Base-by-base conservation (phyloP, 2,329 filamentous ascomycete genomes). In the Stenocarpella maydis region DNA sequence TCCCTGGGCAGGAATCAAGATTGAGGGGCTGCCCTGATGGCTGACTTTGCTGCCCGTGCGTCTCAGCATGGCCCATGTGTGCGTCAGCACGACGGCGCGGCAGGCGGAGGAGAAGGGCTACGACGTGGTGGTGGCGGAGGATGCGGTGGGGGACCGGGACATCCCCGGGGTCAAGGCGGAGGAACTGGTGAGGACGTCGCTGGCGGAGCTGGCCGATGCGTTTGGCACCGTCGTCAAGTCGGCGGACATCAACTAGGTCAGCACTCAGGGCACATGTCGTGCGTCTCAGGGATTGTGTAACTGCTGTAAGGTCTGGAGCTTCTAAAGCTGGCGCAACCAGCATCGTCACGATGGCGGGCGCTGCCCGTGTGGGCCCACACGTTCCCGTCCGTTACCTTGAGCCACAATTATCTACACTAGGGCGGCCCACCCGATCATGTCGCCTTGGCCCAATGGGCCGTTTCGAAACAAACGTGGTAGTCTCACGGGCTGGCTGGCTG, bases 101-200 rank as follows among this genome's bases (percentile, higher is more conserved):
- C 85, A 89, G 61, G 91, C 82, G 1, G 82, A 80, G 5, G 86
- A 92, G 76, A 80, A 83, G 41, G 90, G 89, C 0, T 91, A 88
- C 74, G 89, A 92, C 75, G 85, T 91, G 28, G 67, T 91, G 1
- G 75, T 92, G 26, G 86, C 84, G 0, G 82, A 86, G 73, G 90
- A 91, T 75, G 89, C 83, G 0, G 85, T 92, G 45, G 90, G 90
- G 0, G 90, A 92, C 76, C 78, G 90, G 10, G 84, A 91, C 75
- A 90, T 92, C 53, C 90, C 90, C 0, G 89, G 89, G 1, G 86
- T 84, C 0, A 80, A 81, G 7, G 89, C 86, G 0, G 83, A 84
- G 14, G 84, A 89, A 67, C 75, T 91, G 26, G 78, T 80, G 0
- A 76, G 79, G 76, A 83, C 86, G 71, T 82, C 82, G 2, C 77